Evolutionary conservation across 148 eudicot species (phyloP), one percentile per base, ranked within the genome.

Genomic region (Rhododendron ovatum): DNA sequence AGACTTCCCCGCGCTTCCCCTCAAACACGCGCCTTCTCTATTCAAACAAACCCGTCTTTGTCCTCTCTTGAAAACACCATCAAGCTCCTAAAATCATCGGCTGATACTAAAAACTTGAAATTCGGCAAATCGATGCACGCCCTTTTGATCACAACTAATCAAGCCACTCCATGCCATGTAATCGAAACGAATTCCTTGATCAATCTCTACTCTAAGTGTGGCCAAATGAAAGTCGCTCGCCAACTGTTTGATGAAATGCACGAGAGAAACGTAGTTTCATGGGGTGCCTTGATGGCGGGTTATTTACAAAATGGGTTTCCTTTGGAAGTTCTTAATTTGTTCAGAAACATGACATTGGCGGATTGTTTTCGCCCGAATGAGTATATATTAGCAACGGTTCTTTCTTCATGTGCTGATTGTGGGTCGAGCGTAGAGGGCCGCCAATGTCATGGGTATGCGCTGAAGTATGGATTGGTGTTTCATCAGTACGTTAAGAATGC

Each of bases 401-500:
- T 92, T 85, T 90, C 92, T n/a, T 85, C 86, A 59, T 92, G 92
- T 86, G 77, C 90, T 47, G 79, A 83, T 67, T 47, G 71, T 24
- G 86, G 86, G 83, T 65, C 47, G 61, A 24, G 85, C 20, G 6
- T 45, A 2, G 90, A 82, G 86, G 94, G 94, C 80, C 83, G 22
- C 48, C 90, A 87, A 74, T 89, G 86, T 80, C 94, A 92, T 80
- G 92, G 90, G 85, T 87, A 85, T 84, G 92, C 61, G 12, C 43
- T 89, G 87, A 90, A 90, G 63, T 82, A 88, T 22, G 94, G 91
- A 22, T 86, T 92, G 41, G 87, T 90, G 80, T 90, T 86, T 76
- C 86, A 89, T 88, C 91, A 77, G 63, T 87, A 89, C 59, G 90
- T 92, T 39, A 92, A 90, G 82, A 92, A 90, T 89, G 91, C 88